Conservation (phyloP, 2,329 filamentous ascomycete species). For the Colletotrichum chlorophyti region DNA sequence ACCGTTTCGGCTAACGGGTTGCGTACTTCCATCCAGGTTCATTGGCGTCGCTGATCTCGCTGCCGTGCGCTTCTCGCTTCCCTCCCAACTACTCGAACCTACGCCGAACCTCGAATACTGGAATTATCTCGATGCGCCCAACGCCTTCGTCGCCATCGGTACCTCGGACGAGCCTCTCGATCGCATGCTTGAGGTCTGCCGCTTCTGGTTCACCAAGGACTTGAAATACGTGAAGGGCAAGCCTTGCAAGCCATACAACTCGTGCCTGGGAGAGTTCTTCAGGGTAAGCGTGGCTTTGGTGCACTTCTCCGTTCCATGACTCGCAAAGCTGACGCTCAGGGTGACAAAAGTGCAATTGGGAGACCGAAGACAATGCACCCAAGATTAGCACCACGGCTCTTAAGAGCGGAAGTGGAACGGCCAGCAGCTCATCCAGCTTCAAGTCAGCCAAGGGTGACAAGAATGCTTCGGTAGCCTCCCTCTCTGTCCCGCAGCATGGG, state of each 20-base stretch:
- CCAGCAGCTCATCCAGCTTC: constrained; percentile 54
- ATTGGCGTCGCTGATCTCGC: constrained; percentile 96
- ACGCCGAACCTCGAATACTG: constrained; percentile 98
- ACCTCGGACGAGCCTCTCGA: constrained; percentile 91
- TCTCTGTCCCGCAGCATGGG: constrained; percentile 58
- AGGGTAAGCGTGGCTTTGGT: constrained; percentile 62
- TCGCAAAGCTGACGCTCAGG: constrained; percentile 1
- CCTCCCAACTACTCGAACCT: constrained; percentile 93
- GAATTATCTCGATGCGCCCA: constrained; percentile 96
- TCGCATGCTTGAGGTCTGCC: constrained; percentile 91
- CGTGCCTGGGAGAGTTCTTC: constrained; percentile 96
- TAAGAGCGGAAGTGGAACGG: constrained; percentile 39
- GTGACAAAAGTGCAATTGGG: constrained; percentile 83
- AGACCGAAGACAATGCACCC: constrained; percentile 80
- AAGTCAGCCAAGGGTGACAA: constrained; percentile 51
- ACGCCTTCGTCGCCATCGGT: constrained; percentile 83
- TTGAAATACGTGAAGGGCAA: constrained; percentile 98
- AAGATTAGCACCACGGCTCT: constrained; percentile 62
- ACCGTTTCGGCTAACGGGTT: constrained; percentile 3
- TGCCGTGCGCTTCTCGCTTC: constrained; percentile 92
- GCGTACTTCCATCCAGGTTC: constrained; percentile 66
- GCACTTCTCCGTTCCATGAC: not conserved
- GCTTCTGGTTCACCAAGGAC: constrained; percentile 99
- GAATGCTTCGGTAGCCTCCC: constrained; percentile 54
- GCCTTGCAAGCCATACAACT: constrained; percentile 99